Percentiles rank a stretch among this genome's conserved stretches.
These are phyloP conservation scores for Kazachstania taianensis DNA, from an alignment of 805 yeast species.

Conservation along the genomic window DNA sequence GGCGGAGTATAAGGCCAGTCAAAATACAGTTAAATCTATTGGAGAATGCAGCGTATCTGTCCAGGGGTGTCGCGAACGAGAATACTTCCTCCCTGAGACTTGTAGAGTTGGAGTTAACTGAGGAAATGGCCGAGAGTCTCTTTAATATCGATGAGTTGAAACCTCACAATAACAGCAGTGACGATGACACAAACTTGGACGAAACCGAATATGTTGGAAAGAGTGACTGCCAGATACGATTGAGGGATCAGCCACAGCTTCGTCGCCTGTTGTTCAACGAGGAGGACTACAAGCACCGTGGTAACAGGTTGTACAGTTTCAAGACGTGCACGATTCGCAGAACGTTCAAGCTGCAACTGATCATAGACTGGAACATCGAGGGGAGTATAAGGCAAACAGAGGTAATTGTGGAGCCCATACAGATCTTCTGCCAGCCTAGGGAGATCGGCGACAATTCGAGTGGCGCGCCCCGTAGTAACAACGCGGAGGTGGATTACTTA, in stretches of 20 bases:
- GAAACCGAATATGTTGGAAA: slow-evolving; percentile 3
- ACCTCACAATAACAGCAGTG: not conserved
- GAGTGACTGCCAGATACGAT: slow-evolving; percentile 16
- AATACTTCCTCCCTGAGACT: slow-evolving; percentile 23
- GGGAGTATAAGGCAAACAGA: slow-evolving; percentile 17
- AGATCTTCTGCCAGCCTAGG: slow-evolving; percentile 16
- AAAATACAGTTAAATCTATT: slow-evolving; percentile 20
- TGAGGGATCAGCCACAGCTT: slow-evolving; percentile 16
- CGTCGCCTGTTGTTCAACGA: slow-evolving; percentile 21
- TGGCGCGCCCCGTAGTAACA: not conserved
- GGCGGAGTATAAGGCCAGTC: slow-evolving; percentile 9
- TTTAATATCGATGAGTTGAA: slow-evolving; percentile 5
- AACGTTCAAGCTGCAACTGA: slow-evolving; percentile 20
- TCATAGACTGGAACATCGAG: slow-evolving; percentile 21
- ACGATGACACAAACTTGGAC: not conserved
- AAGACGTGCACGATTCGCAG: slow-evolving; percentile 23
- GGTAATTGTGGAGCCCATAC: slow-evolving; percentile 16
- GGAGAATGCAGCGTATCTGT: slow-evolving; percentile 22
- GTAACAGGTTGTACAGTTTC: slow-evolving; percentile 26
- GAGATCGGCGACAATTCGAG: not conserved
- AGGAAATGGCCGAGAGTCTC: not conserved
- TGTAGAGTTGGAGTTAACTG: slow-evolving; percentile 10
- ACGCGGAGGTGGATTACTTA: slow-evolving; percentile 9
- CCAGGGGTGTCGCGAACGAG: slow-evolving; percentile 25
- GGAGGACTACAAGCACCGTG: slow-evolving; percentile 27